Evolutionary conservation across 345 rosid genomes (phyloP), one percentile per base, ranked within the genome.

Genomic region (Lepidium sativum): DNA sequence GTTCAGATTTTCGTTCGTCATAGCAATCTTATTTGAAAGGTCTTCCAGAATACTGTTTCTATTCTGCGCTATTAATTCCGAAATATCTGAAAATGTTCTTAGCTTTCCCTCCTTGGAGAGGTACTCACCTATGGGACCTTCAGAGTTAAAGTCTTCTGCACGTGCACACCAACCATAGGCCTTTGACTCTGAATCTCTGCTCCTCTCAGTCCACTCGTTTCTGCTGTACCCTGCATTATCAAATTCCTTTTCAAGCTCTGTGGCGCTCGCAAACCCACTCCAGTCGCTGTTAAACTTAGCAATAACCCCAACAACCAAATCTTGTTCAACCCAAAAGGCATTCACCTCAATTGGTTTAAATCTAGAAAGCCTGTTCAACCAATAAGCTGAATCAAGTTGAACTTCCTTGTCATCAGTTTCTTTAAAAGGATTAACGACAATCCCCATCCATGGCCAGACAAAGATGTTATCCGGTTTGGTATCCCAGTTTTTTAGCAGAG

Each of bases 391-490:
- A 38, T 82, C 85, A 65, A 54, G 78, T 49, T 77, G 12, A 9
- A 21, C 37, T 3, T 68, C 58, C 51, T 67, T 73, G 53, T 76
- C 75, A 9, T 72, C 76, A 20, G 77, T 39, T 11, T 73, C 78
- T 9, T 43, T 50, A 41, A 76, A 51, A 32, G 79, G 77, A 17
- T 80, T 79, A 6, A 70, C 65, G 6, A 90, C 23, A 15, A 94
- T 76, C 49, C 85, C 99, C 86, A 85, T 87, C 97, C 95, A 87
- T 11, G 97, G 99, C 81, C 81, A 86, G 13, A 94, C 95, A 76
- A 75, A 83, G 6, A 70, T 68, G 6, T 87, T 85, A 20, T 53
- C 74, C 7, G 68, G 71, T 52, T 74, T 79, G 0, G 81, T 70
- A 37, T 79, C 37, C 0, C 53, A 0, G 43, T 60, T 23, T 18